Evolutionary conservation across 2,329 filamentous ascomycete species (phyloP).

Genomic region (Phaeoacremonium minimum): DNA sequence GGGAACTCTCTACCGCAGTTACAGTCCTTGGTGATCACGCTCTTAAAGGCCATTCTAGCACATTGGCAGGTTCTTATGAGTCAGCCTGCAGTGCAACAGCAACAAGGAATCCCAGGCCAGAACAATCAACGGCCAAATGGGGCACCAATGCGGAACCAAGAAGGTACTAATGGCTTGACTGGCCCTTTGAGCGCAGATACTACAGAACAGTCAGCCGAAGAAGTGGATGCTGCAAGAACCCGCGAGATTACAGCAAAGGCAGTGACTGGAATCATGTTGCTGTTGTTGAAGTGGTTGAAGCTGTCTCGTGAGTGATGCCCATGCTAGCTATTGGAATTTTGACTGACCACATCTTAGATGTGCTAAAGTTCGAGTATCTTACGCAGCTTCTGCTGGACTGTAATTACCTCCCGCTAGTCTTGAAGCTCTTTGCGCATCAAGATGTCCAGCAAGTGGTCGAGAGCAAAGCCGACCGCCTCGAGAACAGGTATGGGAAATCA

Average conservation of each 20-base stretch:
- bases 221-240: constrained; percentile 74
- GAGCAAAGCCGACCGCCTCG: constrained; percentile 75
- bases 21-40: constrained; percentile 88
- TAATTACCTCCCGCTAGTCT: constrained; percentile 86
- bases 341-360: constrained; percentile 48
- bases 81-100: constrained; percentile 29
- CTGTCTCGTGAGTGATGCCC: constrained; percentile 68
- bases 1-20: constrained; percentile 74
- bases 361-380: constrained; percentile 93
- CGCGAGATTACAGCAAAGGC: constrained; percentile 90
- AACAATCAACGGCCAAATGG: constrained; percentile 34
- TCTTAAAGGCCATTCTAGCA: constrained; percentile 81
- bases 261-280: constrained; percentile 79
- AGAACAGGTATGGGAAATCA: constrained; percentile 60
- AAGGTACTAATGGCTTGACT: constrained; percentile 22
- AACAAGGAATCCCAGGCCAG: constrained; percentile 33
- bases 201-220: constrained; percentile 59
- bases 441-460: constrained; percentile 89
- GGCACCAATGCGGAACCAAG: no score
- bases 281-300: constrained; percentile 96
- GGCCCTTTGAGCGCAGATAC: constrained; percentile 27
- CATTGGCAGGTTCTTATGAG: constrained; percentile 86
- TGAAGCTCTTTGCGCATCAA: constrained; percentile 92
- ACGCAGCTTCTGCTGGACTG: constrained; percentile 91
- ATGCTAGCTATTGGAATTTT: background rate